Percentiles rank a stretch among this genome's conserved stretches.
These are phyloP conservation scores for Aspergillus sp. DNA, from an alignment of 2,329 filamentous ascomycete genomes.

Conservation along the genomic window DNA sequence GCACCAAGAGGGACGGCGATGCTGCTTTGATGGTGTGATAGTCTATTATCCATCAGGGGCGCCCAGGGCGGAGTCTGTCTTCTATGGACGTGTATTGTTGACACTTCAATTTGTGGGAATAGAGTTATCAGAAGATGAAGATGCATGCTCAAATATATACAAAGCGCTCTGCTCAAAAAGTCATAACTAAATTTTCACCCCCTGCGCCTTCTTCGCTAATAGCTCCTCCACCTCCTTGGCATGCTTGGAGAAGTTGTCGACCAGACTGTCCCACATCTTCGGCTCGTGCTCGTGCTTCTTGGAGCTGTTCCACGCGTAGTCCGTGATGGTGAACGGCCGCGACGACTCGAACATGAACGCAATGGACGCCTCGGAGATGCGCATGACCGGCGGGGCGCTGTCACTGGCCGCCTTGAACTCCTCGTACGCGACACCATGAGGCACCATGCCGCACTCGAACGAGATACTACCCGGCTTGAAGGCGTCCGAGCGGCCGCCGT, in stretches of 20 bases:
- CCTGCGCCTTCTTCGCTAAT: conserved; percentile 31
- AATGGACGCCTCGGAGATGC: conserved; percentile 33
- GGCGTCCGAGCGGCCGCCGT: conserved; percentile 34
- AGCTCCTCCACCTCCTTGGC: conserved; percentile 49
- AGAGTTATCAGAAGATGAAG: no score
- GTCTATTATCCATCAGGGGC: no score
- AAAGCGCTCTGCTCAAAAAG: not conserved
- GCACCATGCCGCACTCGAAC: conserved; percentile 38
- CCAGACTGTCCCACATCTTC: conserved; percentile 55
- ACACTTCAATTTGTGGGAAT: no score
- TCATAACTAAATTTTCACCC: conserved; percentile 11
- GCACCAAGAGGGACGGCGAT: no score
- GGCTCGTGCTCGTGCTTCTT: conserved; percentile 49
- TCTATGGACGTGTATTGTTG: no score
- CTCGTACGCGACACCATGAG: conserved; percentile 36
- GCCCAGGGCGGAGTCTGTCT: no score
- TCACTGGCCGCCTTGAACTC: conserved; percentile 33
- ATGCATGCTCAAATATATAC: no score
- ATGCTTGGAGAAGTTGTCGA: conserved; percentile 53
- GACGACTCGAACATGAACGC: conserved; percentile 38
- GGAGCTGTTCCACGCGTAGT: conserved; percentile 34
- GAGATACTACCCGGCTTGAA: conserved; percentile 36
- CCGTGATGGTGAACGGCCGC: conserved; percentile 35
- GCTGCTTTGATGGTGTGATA: no score
- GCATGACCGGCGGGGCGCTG: conserved; percentile 24